phyloP scores from a whole-genome alignment of 345 rosid genomes.

The Luvunga scandens region DNA sequence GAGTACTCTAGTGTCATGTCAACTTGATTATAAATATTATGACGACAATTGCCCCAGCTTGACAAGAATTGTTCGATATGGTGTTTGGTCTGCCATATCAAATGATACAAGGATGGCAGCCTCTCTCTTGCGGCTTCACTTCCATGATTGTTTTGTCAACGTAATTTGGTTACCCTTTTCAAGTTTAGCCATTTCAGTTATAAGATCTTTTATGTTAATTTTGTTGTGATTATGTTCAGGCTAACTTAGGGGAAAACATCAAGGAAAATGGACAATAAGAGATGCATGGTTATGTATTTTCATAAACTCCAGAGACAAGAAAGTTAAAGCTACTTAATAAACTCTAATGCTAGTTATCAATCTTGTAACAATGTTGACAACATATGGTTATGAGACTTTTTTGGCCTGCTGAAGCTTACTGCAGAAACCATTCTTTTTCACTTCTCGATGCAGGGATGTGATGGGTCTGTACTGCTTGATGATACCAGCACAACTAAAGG shows the following conservation, averaged over 20 bases:
- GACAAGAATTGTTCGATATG: constrained; percentile 37
- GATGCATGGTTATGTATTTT: not conserved
- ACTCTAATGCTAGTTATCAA: not conserved
- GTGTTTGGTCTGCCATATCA: constrained; percentile 48
- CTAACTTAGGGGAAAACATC: not conserved
- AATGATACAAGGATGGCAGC: constrained; percentile 73
- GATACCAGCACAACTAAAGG: constrained; percentile 36
- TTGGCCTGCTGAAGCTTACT: not conserved
- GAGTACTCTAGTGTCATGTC: constrained; percentile 34
- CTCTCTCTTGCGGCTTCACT: constrained; percentile 63
- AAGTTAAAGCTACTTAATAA: not conserved
- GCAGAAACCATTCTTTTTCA: not conserved
- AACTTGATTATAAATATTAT: constrained; percentile 57
- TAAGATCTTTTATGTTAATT: not conserved
- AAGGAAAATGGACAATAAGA: not conserved
- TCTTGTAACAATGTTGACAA: not conserved
- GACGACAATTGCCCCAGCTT: constrained; percentile 47
- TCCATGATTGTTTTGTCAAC: constrained; percentile 67
- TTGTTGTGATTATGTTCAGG: not conserved
- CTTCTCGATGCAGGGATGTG: constrained; percentile 52
- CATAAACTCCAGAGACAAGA: not conserved
- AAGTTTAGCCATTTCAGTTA: not conserved
- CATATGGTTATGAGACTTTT: not conserved
- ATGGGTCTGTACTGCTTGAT: constrained; percentile 58
- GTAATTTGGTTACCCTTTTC: constrained; percentile 27